Evolutionary conservation across 2,329 filamentous ascomycete genomes (phyloP), one percentile per base, ranked within the genome.

Genomic region (Lachnellula cervina): DNA sequence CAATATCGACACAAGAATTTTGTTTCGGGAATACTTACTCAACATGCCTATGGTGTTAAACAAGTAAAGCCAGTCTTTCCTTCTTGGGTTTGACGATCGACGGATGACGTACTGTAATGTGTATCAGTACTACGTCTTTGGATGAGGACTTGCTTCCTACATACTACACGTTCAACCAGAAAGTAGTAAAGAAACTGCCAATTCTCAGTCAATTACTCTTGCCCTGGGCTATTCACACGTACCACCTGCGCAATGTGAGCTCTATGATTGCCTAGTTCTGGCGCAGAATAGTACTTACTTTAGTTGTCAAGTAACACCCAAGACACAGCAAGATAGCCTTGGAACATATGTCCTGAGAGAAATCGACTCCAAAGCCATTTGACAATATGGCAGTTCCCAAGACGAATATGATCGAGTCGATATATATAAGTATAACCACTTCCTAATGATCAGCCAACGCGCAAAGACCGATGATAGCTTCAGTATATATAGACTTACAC

Each of bases 11-110:
- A 21, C 21, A 4, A 43, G 21, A 23, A 7, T 5, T 16, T 11
- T 25, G 42, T 17, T 19, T 17, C 19, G 14, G 5, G n/a, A 32
- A 14, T 21, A 17, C 5, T 55, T 69, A 78, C 76, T 66, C 1
- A 80, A 68, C 76, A 86, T 81, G 23, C 79, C 80, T 44, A 82
- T 76, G 7, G 79, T 79, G 67, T 87, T 86, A 70, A 84, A 81
- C 0, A 82, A 63, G 64, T 84, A 86, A 1, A 86, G 68, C 59
- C 76, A 80, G 14, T 82, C 82, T 57, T 77, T 76, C 19, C 80
- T 61, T n/a, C 83, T 75, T 5, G 72, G 69, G 51, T 77, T 79
- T n/a, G 72, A 69, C 13, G 73, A 75, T 28, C 78, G 77, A 49
- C 80, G 76, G 51, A 86, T 80, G 48, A 86, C 82, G 69, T 60